Evolutionary conservation across 805 yeast species (phyloP).

Genomic region (Barnettozyma californica): DNA sequence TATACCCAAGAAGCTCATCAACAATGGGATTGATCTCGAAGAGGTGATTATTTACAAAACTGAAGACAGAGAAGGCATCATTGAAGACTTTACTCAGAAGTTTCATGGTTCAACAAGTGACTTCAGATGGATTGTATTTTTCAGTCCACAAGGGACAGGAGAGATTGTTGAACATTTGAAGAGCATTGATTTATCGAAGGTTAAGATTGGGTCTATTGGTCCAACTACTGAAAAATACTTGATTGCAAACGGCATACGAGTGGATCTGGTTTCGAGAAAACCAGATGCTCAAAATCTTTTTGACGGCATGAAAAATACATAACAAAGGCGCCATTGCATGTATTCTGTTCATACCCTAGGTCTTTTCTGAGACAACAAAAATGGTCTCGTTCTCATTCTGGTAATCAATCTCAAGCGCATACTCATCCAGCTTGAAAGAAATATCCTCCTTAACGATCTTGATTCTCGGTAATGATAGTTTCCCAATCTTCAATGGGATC

Average conservation of each 20-base stretch:
- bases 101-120: conserved; percentile 9
- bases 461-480: conserved; percentile 59
- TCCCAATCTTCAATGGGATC: conserved; percentile 75
- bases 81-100: conserved; percentile 30
- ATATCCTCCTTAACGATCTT: conserved; percentile 34
- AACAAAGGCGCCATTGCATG: not conserved
- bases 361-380: conserved; percentile 59
- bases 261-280: conserved; percentile 59
- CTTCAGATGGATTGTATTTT: conserved; percentile 70
- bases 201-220: conserved; percentile 75
- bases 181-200: conserved; percentile 7
- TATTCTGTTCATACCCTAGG: not conserved
- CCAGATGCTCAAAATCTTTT: conserved; percentile 66
- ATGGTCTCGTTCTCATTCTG: conserved; percentile 65
- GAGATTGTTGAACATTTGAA: conserved; percentile 46
- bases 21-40: conserved; percentile 37
- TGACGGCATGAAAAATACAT: conserved; percentile 24
- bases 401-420: conserved; percentile 54
- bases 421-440: conserved; percentile 27
- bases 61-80: conserved; percentile 40
- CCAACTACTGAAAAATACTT: conserved; percentile 81
- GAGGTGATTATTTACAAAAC: conserved; percentile 75
- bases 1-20: conserved; percentile 56
- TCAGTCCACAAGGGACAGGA: conserved; percentile 86
- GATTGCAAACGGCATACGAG: conserved; percentile 42